Base-by-base conservation (phyloP, 208 protist genomes). In the Leishmania major region DNA sequence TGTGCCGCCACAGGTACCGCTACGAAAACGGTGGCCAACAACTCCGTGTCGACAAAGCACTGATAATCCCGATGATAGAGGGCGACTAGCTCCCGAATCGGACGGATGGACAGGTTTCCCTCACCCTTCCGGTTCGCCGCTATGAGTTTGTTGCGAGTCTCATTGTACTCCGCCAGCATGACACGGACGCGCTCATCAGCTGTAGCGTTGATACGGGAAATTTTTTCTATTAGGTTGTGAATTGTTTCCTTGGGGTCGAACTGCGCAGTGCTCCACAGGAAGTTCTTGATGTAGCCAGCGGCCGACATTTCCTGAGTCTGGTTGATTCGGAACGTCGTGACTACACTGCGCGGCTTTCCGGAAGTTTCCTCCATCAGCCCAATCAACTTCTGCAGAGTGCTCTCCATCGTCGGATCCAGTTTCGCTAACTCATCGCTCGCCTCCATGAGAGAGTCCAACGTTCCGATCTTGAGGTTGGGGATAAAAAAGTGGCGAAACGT, bases 391-490 rank as follows among this genome's bases (percentile, higher is more conserved):
- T 93, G 84, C 57, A 97, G 88, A 28, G 84, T 92, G 71, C 84
- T 88, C 78, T 98, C 96, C 80, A 95, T 81, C 40, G 84, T 62
- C 31, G 91, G 78, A 79, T 98, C 96, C 19, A 98, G 84, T 67
- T 96, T 98, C 25, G 84, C 78, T 5, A 98, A 87, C 62, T 97
- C 94, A 80, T 98, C 96, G 72, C 94, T 97, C 45, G 92, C 92
- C 78, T 97, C 94, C 88, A 98, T 96, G 40, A 98, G 81, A 10
- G 93, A 96, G 80, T 98, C 96, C 19, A 98, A 85, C 10, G 96
- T 97, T 71, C 96, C 96, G 10, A 97, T 91, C 75, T 93, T 95
- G 3, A 98, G 83, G 22, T 75, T 85, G 3, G 95, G 95, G 73
- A 96, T 88, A 6, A 91, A 85, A 90, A 98, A 97, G 47, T 94